phyloP scores from a whole-genome alignment of 1,284 basidiomycete species.

The Austropuccinia psidii region DNA sequence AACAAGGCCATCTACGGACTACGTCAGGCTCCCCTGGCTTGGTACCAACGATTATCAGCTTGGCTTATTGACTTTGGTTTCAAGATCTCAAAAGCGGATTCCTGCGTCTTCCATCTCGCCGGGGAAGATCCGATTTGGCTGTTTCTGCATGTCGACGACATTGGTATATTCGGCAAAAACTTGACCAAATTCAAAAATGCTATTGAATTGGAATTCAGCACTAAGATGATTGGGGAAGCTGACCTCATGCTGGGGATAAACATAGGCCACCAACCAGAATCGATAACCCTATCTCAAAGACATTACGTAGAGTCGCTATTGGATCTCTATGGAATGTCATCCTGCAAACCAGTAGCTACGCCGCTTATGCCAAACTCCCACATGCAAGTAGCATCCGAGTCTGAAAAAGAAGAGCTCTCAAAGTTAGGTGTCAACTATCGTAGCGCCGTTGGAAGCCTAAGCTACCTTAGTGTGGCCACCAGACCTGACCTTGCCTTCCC shows the following conservation, averaged over 20 bases:
- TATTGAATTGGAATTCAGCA: neutral
- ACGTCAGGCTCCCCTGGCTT: neutral
- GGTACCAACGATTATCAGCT: neutral
- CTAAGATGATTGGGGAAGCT: neutral
- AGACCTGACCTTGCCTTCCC: neutral
- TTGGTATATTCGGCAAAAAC: neutral
- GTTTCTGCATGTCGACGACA: neutral
- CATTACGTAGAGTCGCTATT: neutral
- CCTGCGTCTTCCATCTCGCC: neutral
- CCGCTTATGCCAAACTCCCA: neutral
- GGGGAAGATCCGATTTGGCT: no score
- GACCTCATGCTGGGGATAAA: neutral
- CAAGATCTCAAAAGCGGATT: neutral
- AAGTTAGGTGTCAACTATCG: neutral
- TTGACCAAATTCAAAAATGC: neutral
- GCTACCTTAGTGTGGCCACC: neutral
- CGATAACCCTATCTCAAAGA: neutral
- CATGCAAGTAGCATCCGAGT: neutral
- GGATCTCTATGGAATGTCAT: neutral
- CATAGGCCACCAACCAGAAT: neutral
- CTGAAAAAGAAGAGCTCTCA: no score
- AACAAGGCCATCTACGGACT: neutral
- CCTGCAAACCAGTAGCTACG: neutral
- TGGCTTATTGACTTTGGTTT: neutral
- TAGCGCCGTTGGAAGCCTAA: neutral